Percentiles rank a stretch among this genome's conserved stretches.
phyloP scores from a whole-genome alignment of 2,329 filamentous ascomycete genomes.

The Aspergillus pseudonomiae region DNA sequence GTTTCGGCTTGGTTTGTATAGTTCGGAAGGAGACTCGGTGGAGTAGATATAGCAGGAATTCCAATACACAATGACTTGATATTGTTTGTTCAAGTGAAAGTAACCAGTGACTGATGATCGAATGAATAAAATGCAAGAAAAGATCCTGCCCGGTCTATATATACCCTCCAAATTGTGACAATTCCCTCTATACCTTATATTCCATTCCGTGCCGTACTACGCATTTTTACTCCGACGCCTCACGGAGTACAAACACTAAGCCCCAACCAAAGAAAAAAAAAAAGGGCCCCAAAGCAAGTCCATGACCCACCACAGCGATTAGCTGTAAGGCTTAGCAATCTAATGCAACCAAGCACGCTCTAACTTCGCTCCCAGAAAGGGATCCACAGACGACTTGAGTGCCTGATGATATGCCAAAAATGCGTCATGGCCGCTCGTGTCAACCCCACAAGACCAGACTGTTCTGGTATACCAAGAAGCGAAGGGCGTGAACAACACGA shows the following conservation, averaged over 20 bases:
- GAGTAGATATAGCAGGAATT: background rate
- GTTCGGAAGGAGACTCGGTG: background rate
- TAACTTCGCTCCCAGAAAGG: background rate
- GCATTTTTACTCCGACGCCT: slow-evolving; percentile 5
- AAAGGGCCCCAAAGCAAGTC: background rate
- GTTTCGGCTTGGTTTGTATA: background rate
- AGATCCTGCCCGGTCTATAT: background rate
- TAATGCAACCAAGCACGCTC: background rate
- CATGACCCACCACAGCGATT: slow-evolving; percentile 1
- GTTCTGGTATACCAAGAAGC: slow-evolving; percentile 5
- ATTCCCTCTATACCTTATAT: background rate
- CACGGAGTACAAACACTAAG: background rate
- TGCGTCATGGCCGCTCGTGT: slow-evolving; percentile 3
- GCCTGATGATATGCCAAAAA: background rate
- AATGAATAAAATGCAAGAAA: background rate
- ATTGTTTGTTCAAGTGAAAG: background rate
- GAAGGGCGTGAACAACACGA: slow-evolving; percentile 9
- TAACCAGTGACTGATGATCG: slow-evolving; percentile 1
- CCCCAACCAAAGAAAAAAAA: background rate
- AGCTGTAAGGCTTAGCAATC: slow-evolving; percentile 10
- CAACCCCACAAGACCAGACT: slow-evolving; percentile 1
- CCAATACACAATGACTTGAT: background rate
- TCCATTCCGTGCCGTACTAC: slow-evolving; percentile 2
- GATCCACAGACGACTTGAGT: background rate
- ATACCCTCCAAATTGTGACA: background rate